Evolutionary conservation across 805 yeast species (phyloP).

Genomic region (Candida coquimbonensis): DNA sequence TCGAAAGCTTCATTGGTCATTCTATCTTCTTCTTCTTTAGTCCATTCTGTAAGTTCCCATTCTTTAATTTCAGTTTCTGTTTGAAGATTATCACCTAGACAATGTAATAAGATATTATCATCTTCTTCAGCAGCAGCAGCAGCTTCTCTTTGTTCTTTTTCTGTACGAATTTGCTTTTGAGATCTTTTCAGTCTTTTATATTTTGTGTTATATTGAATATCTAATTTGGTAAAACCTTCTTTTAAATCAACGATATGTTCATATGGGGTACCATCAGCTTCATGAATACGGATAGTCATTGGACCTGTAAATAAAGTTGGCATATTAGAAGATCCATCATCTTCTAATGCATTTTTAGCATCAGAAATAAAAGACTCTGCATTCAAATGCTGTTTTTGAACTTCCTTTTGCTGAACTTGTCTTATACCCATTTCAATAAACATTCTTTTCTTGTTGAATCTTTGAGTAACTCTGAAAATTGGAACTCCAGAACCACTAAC

Average conservation of each 20-base stretch:
- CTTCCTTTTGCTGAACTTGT: constrained; percentile 73
- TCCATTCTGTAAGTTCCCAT: constrained; percentile 74
- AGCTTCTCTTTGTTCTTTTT: constrained; percentile 34
- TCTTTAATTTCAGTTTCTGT: constrained; percentile 49
- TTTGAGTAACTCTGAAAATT: constrained; percentile 77
- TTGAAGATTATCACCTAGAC: constrained; percentile 73
- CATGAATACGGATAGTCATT: constrained; percentile 94
- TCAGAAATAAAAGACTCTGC: constrained; percentile 32
- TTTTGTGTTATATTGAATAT: constrained; percentile 92
- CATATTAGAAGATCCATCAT: constrained; percentile 8
- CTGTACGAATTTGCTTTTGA: constrained; percentile 31
- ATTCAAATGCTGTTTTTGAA: constrained; percentile 29
- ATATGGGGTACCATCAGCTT: constrained; percentile 97
- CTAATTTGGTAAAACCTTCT: constrained; percentile 78
- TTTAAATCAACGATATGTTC: constrained; percentile 93
- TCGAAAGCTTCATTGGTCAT: constrained; percentile 84
- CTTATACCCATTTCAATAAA: constrained; percentile 91
- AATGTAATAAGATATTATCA: constrained; percentile 39
- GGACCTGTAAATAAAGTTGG: constrained; percentile 73
- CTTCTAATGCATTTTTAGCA: constrained; percentile 24
- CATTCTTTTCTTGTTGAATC: constrained; percentile 89
- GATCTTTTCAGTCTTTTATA: constrained; percentile 74
- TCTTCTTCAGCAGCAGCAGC: constrained; percentile 19
- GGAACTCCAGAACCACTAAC: constrained; percentile 87
- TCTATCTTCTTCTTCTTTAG: constrained; percentile 59